These are phyloP conservation scores for Limonium bicolor DNA, from an alignment of 148 eudicot genomes.

Conservation along the genomic window DNA sequence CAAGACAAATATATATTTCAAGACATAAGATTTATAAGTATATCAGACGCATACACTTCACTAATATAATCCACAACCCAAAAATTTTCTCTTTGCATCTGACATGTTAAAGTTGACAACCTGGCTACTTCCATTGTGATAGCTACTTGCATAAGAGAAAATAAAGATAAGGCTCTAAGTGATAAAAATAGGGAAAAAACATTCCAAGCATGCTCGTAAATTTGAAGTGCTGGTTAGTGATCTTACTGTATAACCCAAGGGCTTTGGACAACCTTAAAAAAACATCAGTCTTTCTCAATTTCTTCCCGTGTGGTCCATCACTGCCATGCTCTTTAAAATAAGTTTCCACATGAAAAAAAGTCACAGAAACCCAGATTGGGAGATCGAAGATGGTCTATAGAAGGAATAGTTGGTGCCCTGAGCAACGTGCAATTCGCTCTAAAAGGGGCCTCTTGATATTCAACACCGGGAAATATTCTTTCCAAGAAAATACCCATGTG, in stretches of 20 bases:
- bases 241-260: conserved; percentile 94
- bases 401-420: conserved; percentile 79
- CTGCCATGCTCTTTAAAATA: conserved; percentile 79
- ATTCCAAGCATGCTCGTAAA: too few relatives aligned
- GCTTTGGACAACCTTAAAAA: conserved; percentile 95
- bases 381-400: conserved; percentile 62
- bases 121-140: neutral
- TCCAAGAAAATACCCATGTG: conserved; percentile 87
- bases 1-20: too few relatives aligned
- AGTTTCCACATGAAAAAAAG: conserved; percentile 64
- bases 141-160: neutral
- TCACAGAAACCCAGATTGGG: conserved; percentile 68
- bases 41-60: too few relatives aligned
- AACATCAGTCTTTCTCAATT: conserved; percentile 88
- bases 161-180: neutral
- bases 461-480: conserved; percentile 76
- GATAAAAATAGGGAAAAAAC: too few relatives aligned
- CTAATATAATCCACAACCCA: neutral
- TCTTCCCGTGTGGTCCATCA: conserved; percentile 81
- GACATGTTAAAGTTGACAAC: neutral
- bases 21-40: too few relatives aligned
- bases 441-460: conserved; percentile 84
- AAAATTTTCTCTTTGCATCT: neutral
- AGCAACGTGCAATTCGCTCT: conserved; percentile 95
- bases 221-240: neutral